Evolutionary conservation across 2,329 filamentous ascomycete species (phyloP), one percentile per base, ranked within the genome.

Genomic region (Fusarium luffae): DNA sequence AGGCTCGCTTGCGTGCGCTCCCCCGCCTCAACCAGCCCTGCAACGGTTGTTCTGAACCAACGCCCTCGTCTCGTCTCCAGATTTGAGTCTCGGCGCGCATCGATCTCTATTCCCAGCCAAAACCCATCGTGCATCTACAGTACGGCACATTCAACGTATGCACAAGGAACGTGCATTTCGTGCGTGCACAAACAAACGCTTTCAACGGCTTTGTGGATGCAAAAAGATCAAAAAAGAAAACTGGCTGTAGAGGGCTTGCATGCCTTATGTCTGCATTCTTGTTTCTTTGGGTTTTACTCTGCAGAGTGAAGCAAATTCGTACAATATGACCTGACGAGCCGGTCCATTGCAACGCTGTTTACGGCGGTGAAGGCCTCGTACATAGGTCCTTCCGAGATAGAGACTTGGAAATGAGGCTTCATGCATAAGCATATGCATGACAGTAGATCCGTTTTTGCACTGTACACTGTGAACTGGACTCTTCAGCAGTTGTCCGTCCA

Each of bases 41-140:
- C 49, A 63, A 71, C 54, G 51, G 51, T 34, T 46, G 55, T 69
- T 52, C 23, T 56, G 48, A 43, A 41, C 47, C 48, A 66, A 50
- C 34, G 42, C 49, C 51, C 50, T 52, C 63, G 54, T 59, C 49
- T 66, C 34, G 34, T 37, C 34, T 37, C 34, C 34, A 37, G 18
- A 37, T 37, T 37, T 59, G n/a, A 21, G 49, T 49, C 49, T 57
- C 21, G 37, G 49, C 40, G 37, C 40, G 23, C 56, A 66, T 62
- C 65, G 47, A 68, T 70, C 68, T 28, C 49, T 61, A 25, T 42
- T 60, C 41, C 65, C 52, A 57, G 60, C 55, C 62, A 59, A 63
- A 60, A 30, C 44, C 56, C 72, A 70, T 74, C 71, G 65, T 67
- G 71, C 69, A 74, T 70, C 54, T 71, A 55, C 23, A 44, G 28